Base-by-base conservation (phyloP, 257 asterid species). In the Fraxinus quadrangulata region DNA sequence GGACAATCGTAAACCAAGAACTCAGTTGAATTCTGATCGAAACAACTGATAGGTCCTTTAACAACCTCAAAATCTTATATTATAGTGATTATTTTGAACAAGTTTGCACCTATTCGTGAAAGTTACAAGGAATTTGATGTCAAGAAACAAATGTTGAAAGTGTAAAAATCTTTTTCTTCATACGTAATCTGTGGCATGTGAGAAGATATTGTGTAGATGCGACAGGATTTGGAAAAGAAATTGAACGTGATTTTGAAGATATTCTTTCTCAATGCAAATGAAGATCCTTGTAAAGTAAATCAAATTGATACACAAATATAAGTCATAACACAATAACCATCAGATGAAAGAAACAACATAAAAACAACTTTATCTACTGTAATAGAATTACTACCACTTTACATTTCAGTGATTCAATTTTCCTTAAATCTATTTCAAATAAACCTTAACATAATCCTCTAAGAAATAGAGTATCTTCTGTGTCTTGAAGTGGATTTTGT, bases 401-500 rank as follows among this genome's bases (percentile, higher is more conserved):
- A 84, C 84, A 84, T 71, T 81, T 87, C 76, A 77, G 71, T 21
- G 28, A 69, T 34, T 71, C 69, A 10, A 63, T 23, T 63, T 63
- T 5, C 83, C 81, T 37, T 54, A 54, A 54, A 1, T 2, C 33
- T 68, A 42, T 10, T 66, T 72, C 77, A 75, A 30, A 70, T 37
- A 42, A 59, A 75, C 63, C 39, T 67, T 49, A 28, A 3, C 16
- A 26, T 19, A 26, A 40, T 70, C 56, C 77, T 70, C 84, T 80
- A 94, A 19, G 98, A 94, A 78, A 92, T 85, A 66, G 99, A 94
- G 73, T 94, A 89, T 80, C 98, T 88, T 86, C 97, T 81, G 67
- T 83, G 82, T 65, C 94, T 90, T n/a, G 90, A 80, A 71, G 87
- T 84, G 0, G 94, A 78, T 77, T 91, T 94, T 0, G 72, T 82